Conservation (phyloP, 1,284 basidiomycete species). For the Termitomyces sp. region DNA sequence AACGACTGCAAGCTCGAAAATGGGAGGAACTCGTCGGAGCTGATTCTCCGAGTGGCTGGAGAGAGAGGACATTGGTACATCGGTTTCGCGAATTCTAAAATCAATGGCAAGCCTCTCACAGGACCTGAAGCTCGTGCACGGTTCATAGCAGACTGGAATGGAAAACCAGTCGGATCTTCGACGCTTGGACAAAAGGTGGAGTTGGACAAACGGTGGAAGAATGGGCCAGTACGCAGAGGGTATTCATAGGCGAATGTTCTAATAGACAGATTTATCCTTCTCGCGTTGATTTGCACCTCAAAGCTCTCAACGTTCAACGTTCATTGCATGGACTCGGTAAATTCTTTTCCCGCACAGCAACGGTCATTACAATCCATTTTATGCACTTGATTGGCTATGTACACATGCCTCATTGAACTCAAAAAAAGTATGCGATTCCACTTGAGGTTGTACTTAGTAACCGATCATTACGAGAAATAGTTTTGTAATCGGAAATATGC, state of each 20-base stretch:
- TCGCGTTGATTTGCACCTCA: not conserved
- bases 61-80: slow-evolving; percentile 38
- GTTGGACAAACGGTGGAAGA: slow-evolving; percentile 24
- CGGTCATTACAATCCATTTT: no score
- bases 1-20: slow-evolving; percentile 27
- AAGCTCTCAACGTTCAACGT: no score
- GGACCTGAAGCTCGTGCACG: slow-evolving; percentile 19
- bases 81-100: slow-evolving; percentile 28
- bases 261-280: not conserved
- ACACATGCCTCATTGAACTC: no score
- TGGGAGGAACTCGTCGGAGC: slow-evolving; percentile 33
- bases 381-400: no score
- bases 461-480: no score
- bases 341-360: not conserved
- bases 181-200: slow-evolving; percentile 5
- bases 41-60: slow-evolving; percentile 33
- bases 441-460: no score
- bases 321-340: not conserved
- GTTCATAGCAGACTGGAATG: slow-evolving; percentile 25
- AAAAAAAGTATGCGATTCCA: no score
- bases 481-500: no score
- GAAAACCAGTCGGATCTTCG: slow-evolving; percentile 17
- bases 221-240: slow-evolving; percentile 22
- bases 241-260: not conserved
- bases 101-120: slow-evolving; percentile 28